These are phyloP conservation scores for Xylaria cubensis DNA, from an alignment of 495 filamentous ascomycete genomes.

Conservation along the genomic window DNA sequence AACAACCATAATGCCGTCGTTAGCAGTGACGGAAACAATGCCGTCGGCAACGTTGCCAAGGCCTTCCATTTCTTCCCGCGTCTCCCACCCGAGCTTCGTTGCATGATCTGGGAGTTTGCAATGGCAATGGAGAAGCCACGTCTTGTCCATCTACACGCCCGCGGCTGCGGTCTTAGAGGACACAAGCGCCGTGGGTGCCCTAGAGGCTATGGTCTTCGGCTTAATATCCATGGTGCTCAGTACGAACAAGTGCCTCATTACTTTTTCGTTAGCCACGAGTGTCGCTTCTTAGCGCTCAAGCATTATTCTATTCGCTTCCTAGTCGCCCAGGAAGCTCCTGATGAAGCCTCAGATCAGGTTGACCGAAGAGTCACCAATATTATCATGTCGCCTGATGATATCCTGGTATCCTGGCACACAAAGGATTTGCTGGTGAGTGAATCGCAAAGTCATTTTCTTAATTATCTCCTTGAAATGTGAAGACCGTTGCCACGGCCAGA, in stretches of 20 bases:
- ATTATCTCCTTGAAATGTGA: not conserved
- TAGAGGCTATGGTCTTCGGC: not conserved
- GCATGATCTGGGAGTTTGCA: not conserved
- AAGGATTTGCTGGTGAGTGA: not conserved
- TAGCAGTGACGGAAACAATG: not conserved
- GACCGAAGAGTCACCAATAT: not conserved
- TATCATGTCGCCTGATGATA: slow-evolving; percentile 9
- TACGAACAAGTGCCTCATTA: slow-evolving; percentile 1
- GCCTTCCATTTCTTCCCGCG: not conserved
- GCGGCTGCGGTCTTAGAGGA: not conserved
- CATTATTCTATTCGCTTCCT: slow-evolving; percentile 13
- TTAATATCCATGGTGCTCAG: not conserved
- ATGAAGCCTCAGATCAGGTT: too few relatives aligned
- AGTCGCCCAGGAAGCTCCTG: not conserved
- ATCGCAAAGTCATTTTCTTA: not conserved
- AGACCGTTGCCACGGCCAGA: too few relatives aligned
- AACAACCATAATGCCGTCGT: not conserved
- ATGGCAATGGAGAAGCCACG: slow-evolving; percentile 1
- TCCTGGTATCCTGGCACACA: not conserved
- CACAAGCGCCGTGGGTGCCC: not conserved
- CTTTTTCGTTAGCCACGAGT: slow-evolving; percentile 8
- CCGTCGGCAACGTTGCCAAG: too few relatives aligned
- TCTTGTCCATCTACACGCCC: slow-evolving; percentile 3
- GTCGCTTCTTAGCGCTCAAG: not conserved
- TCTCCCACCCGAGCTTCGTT: not conserved